Evolutionary conservation across 1,139 yeast genomes (phyloP).

Genomic region (Scheffersomyces cryptocercus): DNA sequence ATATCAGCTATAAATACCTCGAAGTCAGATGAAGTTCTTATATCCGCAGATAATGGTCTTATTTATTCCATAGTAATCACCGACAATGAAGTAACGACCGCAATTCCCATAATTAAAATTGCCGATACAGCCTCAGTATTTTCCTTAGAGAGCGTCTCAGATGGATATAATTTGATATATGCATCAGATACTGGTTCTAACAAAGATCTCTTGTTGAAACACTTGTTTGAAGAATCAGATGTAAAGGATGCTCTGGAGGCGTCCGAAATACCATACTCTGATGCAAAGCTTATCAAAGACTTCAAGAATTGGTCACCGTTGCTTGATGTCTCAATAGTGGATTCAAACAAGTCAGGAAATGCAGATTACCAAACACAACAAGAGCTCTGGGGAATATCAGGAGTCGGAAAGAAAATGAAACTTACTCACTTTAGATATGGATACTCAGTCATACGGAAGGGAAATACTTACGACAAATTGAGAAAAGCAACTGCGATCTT

Average conservation of each 20-base stretch:
- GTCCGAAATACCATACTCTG: conserved; percentile 6
- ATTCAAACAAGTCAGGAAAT: conserved; percentile 21
- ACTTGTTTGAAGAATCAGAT: conserved; percentile 15
- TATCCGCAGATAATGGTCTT: conserved; percentile 45
- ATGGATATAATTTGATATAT: conserved; percentile 27
- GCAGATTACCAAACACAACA: conserved; percentile 22
- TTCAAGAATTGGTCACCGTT: conserved; percentile 54
- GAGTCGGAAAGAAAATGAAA: conserved; percentile 38
- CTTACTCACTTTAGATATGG: conserved; percentile 44
- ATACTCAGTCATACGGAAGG: conserved; percentile 22
- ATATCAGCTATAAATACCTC: conserved; percentile 10
- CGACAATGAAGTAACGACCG: conserved; percentile 3
- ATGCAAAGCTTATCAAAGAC: conserved; percentile 19
- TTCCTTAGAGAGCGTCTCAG: conserved; percentile 21
- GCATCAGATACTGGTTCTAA: conserved; percentile 39
- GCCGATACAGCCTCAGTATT: conserved; percentile 37
- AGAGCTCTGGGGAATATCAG: conserved; percentile 52
- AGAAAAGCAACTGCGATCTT: conserved; percentile 25
- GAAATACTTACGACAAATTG: conserved; percentile 29
- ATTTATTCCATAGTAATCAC: conserved; percentile 30
- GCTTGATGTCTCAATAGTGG: conserved; percentile 40
- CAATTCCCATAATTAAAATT: conserved; percentile 26
- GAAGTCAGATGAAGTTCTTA: conserved; percentile 33
- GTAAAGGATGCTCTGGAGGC: conserved; percentile 3
- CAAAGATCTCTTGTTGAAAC: conserved; percentile 25